Base-by-base conservation (phyloP, 2,329 filamentous ascomycete species). In the Eutypa lata region DNA sequence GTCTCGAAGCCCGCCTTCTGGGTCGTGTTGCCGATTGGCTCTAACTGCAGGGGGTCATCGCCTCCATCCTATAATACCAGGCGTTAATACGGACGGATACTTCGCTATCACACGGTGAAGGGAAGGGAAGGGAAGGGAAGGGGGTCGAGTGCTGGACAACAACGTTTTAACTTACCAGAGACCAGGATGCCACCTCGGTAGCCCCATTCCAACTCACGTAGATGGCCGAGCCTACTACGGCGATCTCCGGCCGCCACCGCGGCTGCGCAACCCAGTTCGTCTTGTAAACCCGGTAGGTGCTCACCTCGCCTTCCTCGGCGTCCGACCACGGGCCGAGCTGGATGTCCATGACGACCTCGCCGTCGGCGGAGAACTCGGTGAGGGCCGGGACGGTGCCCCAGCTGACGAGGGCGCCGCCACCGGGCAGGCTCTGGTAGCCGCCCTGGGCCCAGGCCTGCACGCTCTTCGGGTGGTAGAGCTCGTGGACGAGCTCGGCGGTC, bases 241-340 rank as follows among this genome's bases (percentile, higher is more conserved):
- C 47, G 40, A 57, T 54, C 46, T 62, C 56, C 0, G 65, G 66
- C 3, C 62, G 57, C 35, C 67, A 57, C 7, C 62, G 61, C 2
- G 68, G 68, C 31, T 66, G 71, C 18, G 72, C 76, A n/a, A 65
- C 68, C 79, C 81, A 86, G 51, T 75, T 69, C 57, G 72, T 76
- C 60, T 79, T 80, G 64, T 78, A 78, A 2, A 74, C 76, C 31
- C 81, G 75, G 59, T 85, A 86, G 2, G 79, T 73, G 61, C 64
- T 64, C 59, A 65, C 62, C 53, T 64, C 66, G 55, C 73, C 51
- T 49, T 63, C 46, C 59, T 73, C 60, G 1, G 67, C 65, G 47
- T 71, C 72, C 33, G 82, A 69, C 59, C 79, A 78, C 2, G 71
- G 61, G 3, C 61, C 55, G 16, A 58, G 44, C 40, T 62, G 61